Evolutionary conservation across 108 stramenopile species (phyloP).

Genomic region (Aurantiochytrium sp.): DNA sequence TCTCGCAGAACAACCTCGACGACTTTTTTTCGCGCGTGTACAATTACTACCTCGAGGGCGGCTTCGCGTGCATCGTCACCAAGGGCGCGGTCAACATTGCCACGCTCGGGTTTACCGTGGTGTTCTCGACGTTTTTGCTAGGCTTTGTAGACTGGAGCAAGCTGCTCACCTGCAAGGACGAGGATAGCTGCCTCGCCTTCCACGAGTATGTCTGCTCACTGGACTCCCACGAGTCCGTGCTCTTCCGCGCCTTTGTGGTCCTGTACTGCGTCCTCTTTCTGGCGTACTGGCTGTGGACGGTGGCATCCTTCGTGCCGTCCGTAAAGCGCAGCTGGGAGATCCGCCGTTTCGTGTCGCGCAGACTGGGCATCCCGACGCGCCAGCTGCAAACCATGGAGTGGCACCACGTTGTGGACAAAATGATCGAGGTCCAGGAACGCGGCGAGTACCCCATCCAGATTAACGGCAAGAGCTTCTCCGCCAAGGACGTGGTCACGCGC

Average conservation of each 20-base stretch:
- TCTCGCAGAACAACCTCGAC: slow-evolving; percentile 22
- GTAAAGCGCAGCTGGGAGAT: neutral
- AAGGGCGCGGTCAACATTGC: slow-evolving; percentile 72
- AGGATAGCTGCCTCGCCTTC: slow-evolving; percentile 68
- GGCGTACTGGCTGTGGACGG: slow-evolving; percentile 36
- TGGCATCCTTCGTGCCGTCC: neutral
- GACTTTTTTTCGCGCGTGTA: slow-evolving; percentile 59
- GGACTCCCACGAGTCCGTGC: slow-evolving; percentile 39
- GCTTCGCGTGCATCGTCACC: slow-evolving; percentile 73
- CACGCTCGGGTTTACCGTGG: slow-evolving; percentile 79
- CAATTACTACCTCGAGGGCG: slow-evolving; percentile 81
- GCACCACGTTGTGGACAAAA: slow-evolving; percentile 60
- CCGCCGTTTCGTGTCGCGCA: neutral
- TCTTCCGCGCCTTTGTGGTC: slow-evolving; percentile 35
- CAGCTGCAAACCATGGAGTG: slow-evolving; percentile 66
- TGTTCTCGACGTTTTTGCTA: slow-evolving; percentile 73
- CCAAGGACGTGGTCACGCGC: slow-evolving; percentile 70
- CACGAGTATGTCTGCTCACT: slow-evolving; percentile 41
- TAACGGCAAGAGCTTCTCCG: slow-evolving; percentile 43
- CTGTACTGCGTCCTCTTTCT: slow-evolving; percentile 32
- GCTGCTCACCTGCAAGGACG: slow-evolving; percentile 72
- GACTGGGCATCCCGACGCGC: slow-evolving; percentile 43
- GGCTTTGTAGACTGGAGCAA: slow-evolving; percentile 78
- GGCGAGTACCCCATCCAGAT: slow-evolving; percentile 64
- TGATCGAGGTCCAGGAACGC: slow-evolving; percentile 61